phyloP scores from a whole-genome alignment of 352 stramenopile species.

The Hyaloperonospora brassicae region DNA sequence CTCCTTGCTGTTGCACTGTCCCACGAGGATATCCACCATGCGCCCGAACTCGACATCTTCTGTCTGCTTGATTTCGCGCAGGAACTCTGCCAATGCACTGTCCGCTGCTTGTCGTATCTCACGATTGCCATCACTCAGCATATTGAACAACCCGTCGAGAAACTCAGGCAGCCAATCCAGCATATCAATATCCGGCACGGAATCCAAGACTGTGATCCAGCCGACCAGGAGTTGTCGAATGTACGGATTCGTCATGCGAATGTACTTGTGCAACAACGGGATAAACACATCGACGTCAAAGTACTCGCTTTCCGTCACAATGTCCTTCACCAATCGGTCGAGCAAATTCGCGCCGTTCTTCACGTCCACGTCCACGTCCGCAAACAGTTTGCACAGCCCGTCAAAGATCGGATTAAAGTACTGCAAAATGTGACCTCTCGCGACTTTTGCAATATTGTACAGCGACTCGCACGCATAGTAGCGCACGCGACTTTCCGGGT shows the following conservation, averaged over 20 bases:
- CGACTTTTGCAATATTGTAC: conserved; percentile 99
- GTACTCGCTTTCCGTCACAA: conserved; percentile 96
- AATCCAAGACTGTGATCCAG: conserved; percentile 99
- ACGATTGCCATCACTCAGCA: conserved; percentile 97
- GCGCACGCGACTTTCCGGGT: conserved; percentile 94
- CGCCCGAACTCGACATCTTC: conserved; percentile 95
- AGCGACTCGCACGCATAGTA: conserved; percentile 99
- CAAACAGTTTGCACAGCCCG: conserved; percentile 92
- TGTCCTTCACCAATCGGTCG: conserved; percentile 95
- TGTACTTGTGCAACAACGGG: conserved; percentile 98
- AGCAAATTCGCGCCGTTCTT: conserved; percentile 94
- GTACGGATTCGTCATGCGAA: conserved; percentile 97
- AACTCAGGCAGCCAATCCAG: conserved; percentile 97
- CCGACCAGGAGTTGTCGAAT: conserved; percentile 97
- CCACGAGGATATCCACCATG: conserved; percentile 96
- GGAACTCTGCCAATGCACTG: conserved; percentile 90
- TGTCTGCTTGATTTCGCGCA: conserved; percentile 94
- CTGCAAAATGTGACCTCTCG: conserved; percentile 88
- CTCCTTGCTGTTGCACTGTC: conserved; percentile 96
- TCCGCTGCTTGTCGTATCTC: conserved; percentile 96
- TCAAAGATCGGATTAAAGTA: conserved; percentile 99
- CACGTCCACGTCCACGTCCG: conserved; percentile 98
- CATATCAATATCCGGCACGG: conserved; percentile 98
- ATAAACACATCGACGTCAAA: conserved; percentile 99
- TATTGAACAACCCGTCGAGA: conserved; percentile 98